A percentile compares a stretch with the other conserved stretches of the same genome.
These are phyloP conservation scores for Boeremia lycopersici DNA, from an alignment of 2,329 filamentous ascomycete genomes.

Conservation along the genomic window DNA sequence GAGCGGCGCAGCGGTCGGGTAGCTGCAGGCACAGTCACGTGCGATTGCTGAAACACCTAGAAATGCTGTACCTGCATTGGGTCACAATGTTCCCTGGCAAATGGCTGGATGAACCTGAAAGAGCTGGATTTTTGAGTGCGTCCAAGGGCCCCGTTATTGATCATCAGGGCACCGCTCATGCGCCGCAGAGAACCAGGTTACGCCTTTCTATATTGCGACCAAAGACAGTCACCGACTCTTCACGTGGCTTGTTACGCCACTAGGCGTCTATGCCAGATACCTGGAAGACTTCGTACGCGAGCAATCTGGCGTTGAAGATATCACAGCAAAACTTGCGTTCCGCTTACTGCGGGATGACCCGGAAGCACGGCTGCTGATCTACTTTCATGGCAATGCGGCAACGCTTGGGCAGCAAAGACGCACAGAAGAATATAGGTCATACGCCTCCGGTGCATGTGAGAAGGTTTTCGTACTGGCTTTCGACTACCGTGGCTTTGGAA, in stretches of 20 bases:
- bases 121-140: constrained; percentile 45
- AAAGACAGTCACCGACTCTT: constrained; percentile 78
- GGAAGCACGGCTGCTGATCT: constrained; percentile 61
- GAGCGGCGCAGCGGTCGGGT: constrained; percentile 1
- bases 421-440: constrained; percentile 75
- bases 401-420: constrained; percentile 79
- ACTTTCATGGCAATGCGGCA: constrained; percentile 68
- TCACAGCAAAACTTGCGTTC: constrained; percentile 56
- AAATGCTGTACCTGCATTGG: constrained; percentile 47
- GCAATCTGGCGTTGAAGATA: constrained; percentile 45
- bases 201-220: constrained; percentile 77
- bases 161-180: constrained; percentile 20
- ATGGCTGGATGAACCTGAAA: constrained; percentile 45
- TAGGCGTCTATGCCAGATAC: constrained; percentile 74
- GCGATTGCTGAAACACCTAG: constrained; percentile 12
- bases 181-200: constrained; percentile 76
- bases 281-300: constrained; percentile 67
- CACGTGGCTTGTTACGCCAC: constrained; percentile 88
- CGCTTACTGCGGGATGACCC: constrained; percentile 58
- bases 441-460: constrained; percentile 65
- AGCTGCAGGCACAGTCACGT: not conserved
- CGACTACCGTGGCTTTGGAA: constrained; percentile 89
- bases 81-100: constrained; percentile 44
- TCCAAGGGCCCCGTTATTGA: not conserved
- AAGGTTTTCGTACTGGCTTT: constrained; percentile 76